Evolutionary conservation across 805 yeast species (phyloP).

Genomic region (Cyberlindnera maclurae): DNA sequence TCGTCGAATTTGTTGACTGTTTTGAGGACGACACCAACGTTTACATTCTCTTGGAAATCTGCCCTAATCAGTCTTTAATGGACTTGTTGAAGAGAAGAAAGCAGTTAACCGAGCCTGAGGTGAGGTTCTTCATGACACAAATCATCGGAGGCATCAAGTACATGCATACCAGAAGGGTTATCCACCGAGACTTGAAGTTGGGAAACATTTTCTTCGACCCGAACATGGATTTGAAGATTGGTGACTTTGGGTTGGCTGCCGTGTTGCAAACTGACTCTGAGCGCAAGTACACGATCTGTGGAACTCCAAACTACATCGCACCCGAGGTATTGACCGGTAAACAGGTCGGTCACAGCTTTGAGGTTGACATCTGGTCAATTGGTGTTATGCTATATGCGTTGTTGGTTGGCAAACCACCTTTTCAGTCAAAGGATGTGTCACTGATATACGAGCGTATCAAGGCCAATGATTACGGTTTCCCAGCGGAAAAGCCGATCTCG

Average conservation of each 20-base stretch:
- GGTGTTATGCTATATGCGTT: constrained; percentile 96
- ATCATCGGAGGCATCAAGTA: constrained; percentile 91
- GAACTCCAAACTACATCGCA: constrained; percentile 97
- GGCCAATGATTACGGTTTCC: constrained; percentile 72
- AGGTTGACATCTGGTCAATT: constrained; percentile 96
- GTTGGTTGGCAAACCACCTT: constrained; percentile 92
- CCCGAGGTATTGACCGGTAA: constrained; percentile 95
- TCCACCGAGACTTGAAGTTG: constrained; percentile 92
- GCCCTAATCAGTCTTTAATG: constrained; percentile 93
- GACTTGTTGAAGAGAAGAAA: constrained; percentile 83
- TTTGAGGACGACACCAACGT: constrained; percentile 95
- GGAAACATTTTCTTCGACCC: constrained; percentile 95
- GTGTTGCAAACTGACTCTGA: constrained; percentile 66
- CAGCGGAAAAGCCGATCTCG: constrained; percentile 58
- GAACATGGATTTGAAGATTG: constrained; percentile 89
- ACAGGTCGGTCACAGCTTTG: constrained; percentile 82
- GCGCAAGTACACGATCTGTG: constrained; percentile 90
- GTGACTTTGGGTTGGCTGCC: constrained; percentile 98
- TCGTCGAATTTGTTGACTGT: constrained; percentile 91
- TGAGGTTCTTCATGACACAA: constrained; percentile 82
- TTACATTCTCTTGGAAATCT: constrained; percentile 86
- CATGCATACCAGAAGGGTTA: constrained; percentile 85
- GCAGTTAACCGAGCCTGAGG: constrained; percentile 85
- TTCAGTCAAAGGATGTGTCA: constrained; percentile 92
- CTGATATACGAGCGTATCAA: constrained; percentile 90